Percentiles rank a stretch among this genome's conserved stretches.
Conservation (phyloP, 306 rosid species). For the Fragaria vesca region DNA sequence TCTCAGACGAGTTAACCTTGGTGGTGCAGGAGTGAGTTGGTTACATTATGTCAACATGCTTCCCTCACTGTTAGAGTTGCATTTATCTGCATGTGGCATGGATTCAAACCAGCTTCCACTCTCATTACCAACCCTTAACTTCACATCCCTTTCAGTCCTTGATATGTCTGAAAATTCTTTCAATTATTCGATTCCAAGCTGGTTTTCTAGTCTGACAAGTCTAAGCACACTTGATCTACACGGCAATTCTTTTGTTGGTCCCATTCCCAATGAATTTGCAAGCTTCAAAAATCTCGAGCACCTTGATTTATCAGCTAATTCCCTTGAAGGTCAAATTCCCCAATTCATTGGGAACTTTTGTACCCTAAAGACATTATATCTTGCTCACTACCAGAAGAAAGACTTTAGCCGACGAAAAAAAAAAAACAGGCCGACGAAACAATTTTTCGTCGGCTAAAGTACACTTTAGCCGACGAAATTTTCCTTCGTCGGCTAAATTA, state of each 20-base stretch:
- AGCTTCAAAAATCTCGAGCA: not conserved
- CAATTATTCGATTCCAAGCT: not conserved
- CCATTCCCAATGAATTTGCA: not conserved
- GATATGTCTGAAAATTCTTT: not conserved
- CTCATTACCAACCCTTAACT: not conserved
- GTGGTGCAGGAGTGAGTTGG: not conserved
- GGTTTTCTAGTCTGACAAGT: not conserved
- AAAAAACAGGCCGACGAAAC: too few species aligned
- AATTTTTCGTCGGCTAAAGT: too few species aligned
- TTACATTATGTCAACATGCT: slow-evolving; percentile 1
- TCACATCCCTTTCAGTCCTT: not conserved
- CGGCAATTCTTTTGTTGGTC: not conserved
- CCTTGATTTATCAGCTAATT: not conserved
- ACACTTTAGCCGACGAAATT: too few species aligned
- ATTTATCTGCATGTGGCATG: not conserved
- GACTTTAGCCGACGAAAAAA: too few species aligned
- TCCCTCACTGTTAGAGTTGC: not conserved
- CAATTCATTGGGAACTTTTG: not conserved
- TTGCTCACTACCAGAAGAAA: too few species aligned
- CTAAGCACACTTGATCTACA: not conserved
- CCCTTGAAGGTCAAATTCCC: not conserved
- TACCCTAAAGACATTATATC: not conserved
- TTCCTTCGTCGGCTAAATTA: too few species aligned
- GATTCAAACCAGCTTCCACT: not conserved
- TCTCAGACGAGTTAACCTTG: not conserved